Conservation (phyloP, 208 protist genomes). For the Acanthamoeba sp. region DNA sequence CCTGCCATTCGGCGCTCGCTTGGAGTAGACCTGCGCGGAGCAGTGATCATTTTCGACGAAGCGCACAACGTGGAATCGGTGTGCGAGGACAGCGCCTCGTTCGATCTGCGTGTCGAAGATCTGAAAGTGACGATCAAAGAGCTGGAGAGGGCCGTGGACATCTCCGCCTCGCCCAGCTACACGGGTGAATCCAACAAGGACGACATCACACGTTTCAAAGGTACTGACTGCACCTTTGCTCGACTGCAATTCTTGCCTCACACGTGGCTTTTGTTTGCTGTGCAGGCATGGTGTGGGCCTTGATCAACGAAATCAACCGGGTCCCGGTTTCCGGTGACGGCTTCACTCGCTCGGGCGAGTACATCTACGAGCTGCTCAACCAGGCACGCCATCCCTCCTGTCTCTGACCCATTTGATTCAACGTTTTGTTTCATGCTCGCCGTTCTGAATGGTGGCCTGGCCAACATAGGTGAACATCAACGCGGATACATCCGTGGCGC, state of each 20-base stretch:
- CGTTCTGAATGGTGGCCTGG: neutral
- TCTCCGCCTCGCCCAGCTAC: slow-evolving; percentile 12
- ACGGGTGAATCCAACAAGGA: slow-evolving; percentile 45
- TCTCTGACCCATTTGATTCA: neutral
- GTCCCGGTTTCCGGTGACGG: slow-evolving; percentile 9
- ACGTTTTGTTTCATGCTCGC: too few relatives aligned
- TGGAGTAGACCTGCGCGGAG: slow-evolving; percentile 91
- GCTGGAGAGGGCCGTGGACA: slow-evolving; percentile 48
- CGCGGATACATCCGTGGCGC: neutral
- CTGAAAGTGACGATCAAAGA: slow-evolving; percentile 82
- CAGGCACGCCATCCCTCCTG: neutral
- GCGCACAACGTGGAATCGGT: slow-evolving; percentile 94
- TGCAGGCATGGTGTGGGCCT: slow-evolving; percentile 5
- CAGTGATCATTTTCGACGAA: slow-evolving; percentile 97
- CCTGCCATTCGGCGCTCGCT: slow-evolving; percentile 90
- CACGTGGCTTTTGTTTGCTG: too few relatives aligned
- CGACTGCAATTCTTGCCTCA: neutral
- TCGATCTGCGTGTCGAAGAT: slow-evolving; percentile 82
- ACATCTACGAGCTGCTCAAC: slow-evolving; percentile 64
- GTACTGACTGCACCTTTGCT: neutral
- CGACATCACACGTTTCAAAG: slow-evolving; percentile 47
- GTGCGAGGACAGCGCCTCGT: slow-evolving; percentile 83
- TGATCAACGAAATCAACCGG: slow-evolving; percentile 31
- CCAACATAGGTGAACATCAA: slow-evolving; percentile 62
- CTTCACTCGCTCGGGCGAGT: neutral